Evolutionary conservation across 192 early-diverging fungal species (phyloP).

Genomic region (Phycomyces blakesleeanus): DNA sequence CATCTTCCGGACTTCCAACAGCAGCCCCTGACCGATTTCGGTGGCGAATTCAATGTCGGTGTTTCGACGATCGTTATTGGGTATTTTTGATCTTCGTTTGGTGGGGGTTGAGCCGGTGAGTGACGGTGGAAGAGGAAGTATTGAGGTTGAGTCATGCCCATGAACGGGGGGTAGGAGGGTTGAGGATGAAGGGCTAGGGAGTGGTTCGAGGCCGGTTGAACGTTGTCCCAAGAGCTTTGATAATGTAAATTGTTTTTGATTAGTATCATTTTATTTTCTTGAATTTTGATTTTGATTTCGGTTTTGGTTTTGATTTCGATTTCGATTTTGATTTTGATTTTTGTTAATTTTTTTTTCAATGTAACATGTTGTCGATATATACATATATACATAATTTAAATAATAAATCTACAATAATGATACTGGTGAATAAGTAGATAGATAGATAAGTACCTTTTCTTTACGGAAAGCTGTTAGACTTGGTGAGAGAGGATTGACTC

Average conservation of each 20-base stretch:
- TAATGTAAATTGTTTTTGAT: too few relatives aligned
- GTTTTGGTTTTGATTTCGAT: too few relatives aligned
- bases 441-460: conserved; percentile 29
- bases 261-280: too few relatives aligned
- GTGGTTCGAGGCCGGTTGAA: conserved; percentile 19
- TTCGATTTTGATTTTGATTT: too few relatives aligned
- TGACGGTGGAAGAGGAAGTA: conserved; percentile 29
- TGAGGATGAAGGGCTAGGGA: conserved; percentile 32
- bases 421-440: too few relatives aligned
- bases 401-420: too few relatives aligned
- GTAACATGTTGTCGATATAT: too few relatives aligned
- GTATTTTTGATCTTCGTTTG: conserved; percentile 22
- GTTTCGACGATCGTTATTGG: conserved; percentile 10
- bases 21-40: conserved; percentile 33
- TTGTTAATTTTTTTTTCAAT: too few relatives aligned
- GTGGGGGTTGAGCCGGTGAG: conserved; percentile 29
- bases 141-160: conserved; percentile 15
- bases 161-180: conserved; percentile 17
- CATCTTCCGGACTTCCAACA: conserved; percentile 36
- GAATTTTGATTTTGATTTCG: too few relatives aligned
- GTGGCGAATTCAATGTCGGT: conserved; percentile 37
- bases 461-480: conserved; percentile 13
- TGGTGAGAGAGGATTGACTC: conserved; percentile 23
- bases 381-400: too few relatives aligned
- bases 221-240: conserved; percentile 6